phyloP scores from a whole-genome alignment of 2,329 filamentous ascomycete species.

The Phialophora tarda region DNA sequence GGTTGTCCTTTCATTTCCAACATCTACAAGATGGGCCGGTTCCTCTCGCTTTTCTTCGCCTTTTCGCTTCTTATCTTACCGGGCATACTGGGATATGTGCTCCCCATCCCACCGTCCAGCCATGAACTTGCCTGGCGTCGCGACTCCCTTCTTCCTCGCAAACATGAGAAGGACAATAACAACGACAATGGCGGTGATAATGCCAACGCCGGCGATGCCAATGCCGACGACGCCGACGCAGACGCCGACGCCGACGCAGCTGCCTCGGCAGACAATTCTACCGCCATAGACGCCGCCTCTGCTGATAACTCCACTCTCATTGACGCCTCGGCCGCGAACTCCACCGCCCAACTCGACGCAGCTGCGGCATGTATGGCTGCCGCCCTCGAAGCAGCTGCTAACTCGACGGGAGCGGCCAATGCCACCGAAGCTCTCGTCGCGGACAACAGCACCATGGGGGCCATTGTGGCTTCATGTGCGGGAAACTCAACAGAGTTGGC shows the following conservation, averaged over 20 bases:
- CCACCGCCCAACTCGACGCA: constrained; percentile 2
- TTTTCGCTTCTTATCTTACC: constrained; percentile 25
- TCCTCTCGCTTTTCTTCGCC: constrained; percentile 21
- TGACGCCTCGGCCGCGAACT: constrained; percentile 2
- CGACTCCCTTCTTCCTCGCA: constrained; percentile 6
- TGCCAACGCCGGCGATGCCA: not conserved
- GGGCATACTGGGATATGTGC: constrained; percentile 23
- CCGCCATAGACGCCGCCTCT: constrained; percentile 5
- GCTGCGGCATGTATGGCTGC: constrained; percentile 14
- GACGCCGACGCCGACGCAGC: not conserved
- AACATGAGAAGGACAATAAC: constrained; percentile 6
- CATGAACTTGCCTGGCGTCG: constrained; percentile 4
- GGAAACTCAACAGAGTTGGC: constrained; percentile 18
- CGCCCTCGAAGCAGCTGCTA: constrained; percentile 20
- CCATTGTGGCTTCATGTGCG: constrained; percentile 16
- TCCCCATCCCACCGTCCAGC: not conserved
- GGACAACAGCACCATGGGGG: constrained; percentile 20
- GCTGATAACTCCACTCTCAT: not conserved
- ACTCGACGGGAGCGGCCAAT: constrained; percentile 19
- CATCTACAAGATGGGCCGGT: constrained; percentile 28
- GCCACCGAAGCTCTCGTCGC: constrained; percentile 17
- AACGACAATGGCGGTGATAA: not conserved
- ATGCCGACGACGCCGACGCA: not conserved
- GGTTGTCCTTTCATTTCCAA: constrained; percentile 26
- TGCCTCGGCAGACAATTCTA: not conserved